Evolutionary conservation across 345 rosid genomes (phyloP), one percentile per base, ranked within the genome.

Genomic region (Pelargonium nanum): DNA sequence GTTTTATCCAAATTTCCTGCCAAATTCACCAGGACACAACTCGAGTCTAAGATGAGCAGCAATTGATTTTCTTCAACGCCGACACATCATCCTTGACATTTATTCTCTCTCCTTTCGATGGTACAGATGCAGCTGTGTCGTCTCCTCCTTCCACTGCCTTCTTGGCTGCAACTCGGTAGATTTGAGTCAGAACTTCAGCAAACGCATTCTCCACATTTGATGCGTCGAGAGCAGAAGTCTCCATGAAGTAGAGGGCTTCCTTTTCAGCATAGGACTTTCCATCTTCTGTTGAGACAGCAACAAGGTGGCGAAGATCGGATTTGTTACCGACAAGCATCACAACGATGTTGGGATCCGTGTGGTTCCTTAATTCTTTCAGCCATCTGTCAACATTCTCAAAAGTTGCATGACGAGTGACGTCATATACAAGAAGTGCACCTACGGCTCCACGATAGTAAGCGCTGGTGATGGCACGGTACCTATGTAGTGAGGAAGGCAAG

Each of bases 371-470:
- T 62, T 83, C 89, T 60, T 83, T 83, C 60, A 83, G 71, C 89
- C 89, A 83, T 68, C 89, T 72, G 62, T 83, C 89, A 23, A 81
- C 89, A 55, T 77, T 83, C 74, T 83, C 89, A 62, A 83, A 79
- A 0, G 89, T 83, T 56, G 83, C 79, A 66, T 77, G 89, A 23
- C 89, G 80, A 15, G 89, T 83, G 45, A 81, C 82, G 53, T 83
- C 89, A 19, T 83, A 83, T 9, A 34, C 45, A 1, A 34, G 45
- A 34, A 34, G 45, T 34, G 45, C 45, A 34, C 45, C 45, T 34
- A 80, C 81, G 8, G 89, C 89, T 72, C 89, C 89, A 59, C 89
- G 81, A 68, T 83, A 83, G 76, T 83, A 83, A 64, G 89, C 89
- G 58, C 89, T 83, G 12, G 89, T 83, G 74, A 83, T 81, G 58